Evolutionary conservation across 345 rosid species (phyloP), one percentile per base, ranked within the genome.

Genomic region (Eucalyptus microcorys): DNA sequence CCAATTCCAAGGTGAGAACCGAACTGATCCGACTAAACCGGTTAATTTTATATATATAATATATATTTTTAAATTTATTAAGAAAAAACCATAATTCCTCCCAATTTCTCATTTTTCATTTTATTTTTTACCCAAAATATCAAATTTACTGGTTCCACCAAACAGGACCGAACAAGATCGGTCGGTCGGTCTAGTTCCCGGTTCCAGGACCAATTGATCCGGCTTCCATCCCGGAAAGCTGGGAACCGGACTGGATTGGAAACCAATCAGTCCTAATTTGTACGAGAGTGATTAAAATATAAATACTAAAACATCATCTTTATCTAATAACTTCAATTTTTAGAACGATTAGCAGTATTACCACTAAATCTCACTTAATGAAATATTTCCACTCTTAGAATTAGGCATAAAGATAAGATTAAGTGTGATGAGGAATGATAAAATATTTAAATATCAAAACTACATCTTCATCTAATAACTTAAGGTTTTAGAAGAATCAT

Each of bases 11-110:
- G 0, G 10, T 2, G 2, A 0, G 0, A 52, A 2, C 0, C 1
- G 0, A 1, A 8, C 10, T 2, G 1, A 7, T 2, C 4, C 0
- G 0, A 19, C 4, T 0, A 0, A 0, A 52, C 4, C 0, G 0
- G 2, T 52, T 52, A 52, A 19, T 52, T 19, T 3, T 19, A 19
- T 52, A 1, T 19, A 19, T 19, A 19, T 7, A 19, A 16, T 52
- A 52, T 49, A 49, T 7, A 19, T 1, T 19, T 52, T 52, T 52
- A 52, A 52, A 3, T 52, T 52, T 52, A 0, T 19, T 19, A 7
- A 52, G 10, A 52, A 52, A 52, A 52, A 52, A 52, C 2, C 26
- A 0, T 52, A 19, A 52, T 52, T 52, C 2, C 0, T 52, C 57
- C 0, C 0, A 52, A 8, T 3, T 52, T 52, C 26, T 2, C 10